Conservation (phyloP, 805 yeast genomes). For the Wickerhamiella occidentalis region DNA sequence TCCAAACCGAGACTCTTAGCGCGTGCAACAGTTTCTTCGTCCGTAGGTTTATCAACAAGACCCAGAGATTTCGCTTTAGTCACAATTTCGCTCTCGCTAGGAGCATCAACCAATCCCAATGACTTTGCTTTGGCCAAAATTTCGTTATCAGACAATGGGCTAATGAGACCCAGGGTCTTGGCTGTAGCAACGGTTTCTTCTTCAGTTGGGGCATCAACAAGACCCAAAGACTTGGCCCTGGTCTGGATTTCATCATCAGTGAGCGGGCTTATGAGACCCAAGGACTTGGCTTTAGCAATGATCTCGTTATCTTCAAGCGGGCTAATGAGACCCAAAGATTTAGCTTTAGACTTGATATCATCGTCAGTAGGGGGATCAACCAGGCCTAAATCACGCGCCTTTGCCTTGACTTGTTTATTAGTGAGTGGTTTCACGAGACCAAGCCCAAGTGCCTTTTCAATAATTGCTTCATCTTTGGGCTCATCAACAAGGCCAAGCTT, state of each 20-base stretch:
- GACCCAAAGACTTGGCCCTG: slow-evolving; percentile 14
- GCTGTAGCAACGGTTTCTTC: slow-evolving; percentile 15
- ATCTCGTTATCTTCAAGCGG: slow-evolving; percentile 12
- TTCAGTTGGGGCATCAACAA: slow-evolving; percentile 15
- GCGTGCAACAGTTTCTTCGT: no score
- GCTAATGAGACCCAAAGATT: slow-evolving; percentile 16
- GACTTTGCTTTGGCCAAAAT: background rate
- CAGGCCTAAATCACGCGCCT: slow-evolving; percentile 10
- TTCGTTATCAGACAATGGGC: slow-evolving; percentile 2
- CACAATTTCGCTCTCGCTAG: slow-evolving; percentile 8
- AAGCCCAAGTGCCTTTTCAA: slow-evolving; percentile 20
- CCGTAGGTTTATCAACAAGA: background rate
- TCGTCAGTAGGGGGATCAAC: slow-evolving; percentile 9
- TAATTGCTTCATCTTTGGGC: slow-evolving; percentile 2
- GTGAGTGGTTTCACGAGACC: slow-evolving; percentile 14
- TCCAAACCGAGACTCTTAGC: no score
- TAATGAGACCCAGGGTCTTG: slow-evolving; percentile 20
- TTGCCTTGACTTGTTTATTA: slow-evolving; percentile 8
- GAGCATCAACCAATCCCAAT: background rate
- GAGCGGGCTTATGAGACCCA: slow-evolving; percentile 9
- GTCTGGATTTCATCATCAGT: slow-evolving; percentile 11
- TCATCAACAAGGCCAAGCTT: slow-evolving; percentile 14
- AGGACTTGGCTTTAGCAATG: background rate
- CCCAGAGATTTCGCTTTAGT: background rate
- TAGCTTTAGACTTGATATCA: slow-evolving; percentile 16